Evolutionary conservation across 2,329 filamentous ascomycete species (phyloP), one percentile per base, ranked within the genome.

Genomic region (Cryphonectria carpinicola): DNA sequence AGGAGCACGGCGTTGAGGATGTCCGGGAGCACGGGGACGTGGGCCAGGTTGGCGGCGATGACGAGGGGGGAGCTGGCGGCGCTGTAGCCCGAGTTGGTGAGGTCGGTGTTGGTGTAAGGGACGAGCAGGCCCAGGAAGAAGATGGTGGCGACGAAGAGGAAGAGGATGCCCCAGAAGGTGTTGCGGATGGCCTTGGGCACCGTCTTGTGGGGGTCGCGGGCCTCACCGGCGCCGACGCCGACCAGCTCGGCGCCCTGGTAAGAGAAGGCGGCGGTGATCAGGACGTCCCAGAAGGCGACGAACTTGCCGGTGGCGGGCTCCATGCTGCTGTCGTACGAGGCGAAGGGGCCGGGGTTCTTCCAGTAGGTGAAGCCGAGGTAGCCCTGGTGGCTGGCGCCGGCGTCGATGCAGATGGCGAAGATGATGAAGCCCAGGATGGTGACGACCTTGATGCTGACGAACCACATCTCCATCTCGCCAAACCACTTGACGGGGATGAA

Each of bases 91-190:
- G 80, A 80, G 0, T 78, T 71, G 69, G 76, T 70, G 19, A 77
- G 74, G 25, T 71, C 54, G 13, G 43, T 35, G 64, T 88, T 84
- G 72, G 88, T 80, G 41, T 83, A 88, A 0, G 87, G 87, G 73
- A 86, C 87, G 68, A 88, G 88, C 43, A 90, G 84, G 49, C 87
- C 86, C 66, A 90, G 90, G n/a, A 86, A 85, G 2, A 90, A 79
- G 1, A 88, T 85, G 3, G 82, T 84, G 7, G 86, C 79, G 67
- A 90, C 81, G 76, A 90, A 90, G 81, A 90, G 89, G 77, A 89
- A 82, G 19, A 89, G 79, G n/a, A 91, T 81, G 17, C 89, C 88
- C 77, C 85, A 89, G 78, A 90, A 88, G 77, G 87, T 89, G 11
- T 86, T 83, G n/a, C 85, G 83, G 0, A 86, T 86, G 1, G 88